Evolutionary conservation across 192 early-diverging fungal genomes (phyloP).

Genomic region (Dimargaris verticillata): DNA sequence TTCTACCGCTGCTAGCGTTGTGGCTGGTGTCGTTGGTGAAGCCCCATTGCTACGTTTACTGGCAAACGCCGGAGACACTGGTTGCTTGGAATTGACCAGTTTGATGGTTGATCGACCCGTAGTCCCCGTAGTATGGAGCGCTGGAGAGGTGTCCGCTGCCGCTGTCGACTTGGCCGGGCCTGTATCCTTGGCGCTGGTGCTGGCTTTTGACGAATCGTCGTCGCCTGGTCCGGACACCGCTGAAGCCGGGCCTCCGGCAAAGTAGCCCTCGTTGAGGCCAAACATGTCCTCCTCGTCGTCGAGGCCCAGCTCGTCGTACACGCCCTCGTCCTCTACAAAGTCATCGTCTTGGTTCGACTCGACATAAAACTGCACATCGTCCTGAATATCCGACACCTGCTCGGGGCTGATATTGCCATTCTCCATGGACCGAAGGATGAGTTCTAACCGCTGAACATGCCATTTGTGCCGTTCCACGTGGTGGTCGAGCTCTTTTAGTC

Average conservation of each 20-base stretch:
- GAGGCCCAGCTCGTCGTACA: conserved; percentile 85
- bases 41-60: too few species aligned
- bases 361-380: conserved; percentile 86
- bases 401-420: conserved; percentile 81
- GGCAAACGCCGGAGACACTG: too few species aligned
- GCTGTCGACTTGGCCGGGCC: too few species aligned
- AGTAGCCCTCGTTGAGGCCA: conserved; percentile 28
- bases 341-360: conserved; percentile 79
- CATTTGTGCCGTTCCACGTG: conserved; percentile 77
- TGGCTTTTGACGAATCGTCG: neutral
- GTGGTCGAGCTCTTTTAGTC: conserved; percentile 49
- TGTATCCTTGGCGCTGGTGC: neutral
- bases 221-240: neutral
- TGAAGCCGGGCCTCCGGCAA: neutral
- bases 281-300: conserved; percentile 78
- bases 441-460: conserved; percentile 80
- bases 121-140: neutral
- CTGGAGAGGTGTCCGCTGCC: neutral
- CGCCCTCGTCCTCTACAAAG: conserved; percentile 82
- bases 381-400: conserved; percentile 64
- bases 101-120: conserved; percentile 8
- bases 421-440: conserved; percentile 81
- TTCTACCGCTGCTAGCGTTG: too few species aligned
- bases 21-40: too few species aligned
- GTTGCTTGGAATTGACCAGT: neutral